These are phyloP conservation scores for Collybia sp. DNA, from an alignment of 768 basidiomycete genomes.

Conservation along the genomic window DNA sequence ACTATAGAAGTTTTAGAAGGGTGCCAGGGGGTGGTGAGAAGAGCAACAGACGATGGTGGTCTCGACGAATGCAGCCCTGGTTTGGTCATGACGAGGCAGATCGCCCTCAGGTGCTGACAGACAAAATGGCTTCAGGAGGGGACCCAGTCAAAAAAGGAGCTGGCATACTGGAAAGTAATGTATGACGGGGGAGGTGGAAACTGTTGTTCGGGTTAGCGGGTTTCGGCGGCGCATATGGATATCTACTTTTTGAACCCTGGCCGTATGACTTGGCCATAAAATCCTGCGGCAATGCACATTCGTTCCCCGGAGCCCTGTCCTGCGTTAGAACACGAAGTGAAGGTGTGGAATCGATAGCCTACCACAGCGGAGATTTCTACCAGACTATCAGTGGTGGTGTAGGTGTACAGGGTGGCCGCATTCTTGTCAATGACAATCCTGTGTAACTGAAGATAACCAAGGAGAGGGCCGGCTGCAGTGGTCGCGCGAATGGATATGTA, in stretches of 20 bases:
- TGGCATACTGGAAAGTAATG: slow-evolving; percentile 7
- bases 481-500: slow-evolving; percentile 10
- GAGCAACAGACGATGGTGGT: slow-evolving; percentile 11
- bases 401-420: slow-evolving; percentile 7
- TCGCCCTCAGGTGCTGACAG: slow-evolving; percentile 8
- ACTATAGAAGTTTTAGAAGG: slow-evolving; percentile 4
- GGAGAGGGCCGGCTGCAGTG: slow-evolving; percentile 5
- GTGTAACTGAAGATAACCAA: slow-evolving; percentile 11
- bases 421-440: slow-evolving; percentile 3
- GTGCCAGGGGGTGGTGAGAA: neutral
- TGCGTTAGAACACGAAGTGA: neutral
- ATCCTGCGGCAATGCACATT: slow-evolving; percentile 6
- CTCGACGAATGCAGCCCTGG: slow-evolving; percentile 8
- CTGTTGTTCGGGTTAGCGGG: slow-evolving; percentile 2
- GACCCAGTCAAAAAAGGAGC: neutral
- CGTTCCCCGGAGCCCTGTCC: neutral
- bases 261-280: slow-evolving; percentile 5
- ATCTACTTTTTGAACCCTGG: slow-evolving; percentile 5
- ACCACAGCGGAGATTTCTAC: slow-evolving; percentile 11
- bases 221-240: no score
- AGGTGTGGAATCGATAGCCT: neutral
- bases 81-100: slow-evolving; percentile 8
- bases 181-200: slow-evolving; percentile 15
- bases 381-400: slow-evolving; percentile 3
- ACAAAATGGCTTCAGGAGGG: neutral